These are phyloP conservation scores for Litchi chinensis DNA, from an alignment of 345 rosid species.

Conservation along the genomic window DNA sequence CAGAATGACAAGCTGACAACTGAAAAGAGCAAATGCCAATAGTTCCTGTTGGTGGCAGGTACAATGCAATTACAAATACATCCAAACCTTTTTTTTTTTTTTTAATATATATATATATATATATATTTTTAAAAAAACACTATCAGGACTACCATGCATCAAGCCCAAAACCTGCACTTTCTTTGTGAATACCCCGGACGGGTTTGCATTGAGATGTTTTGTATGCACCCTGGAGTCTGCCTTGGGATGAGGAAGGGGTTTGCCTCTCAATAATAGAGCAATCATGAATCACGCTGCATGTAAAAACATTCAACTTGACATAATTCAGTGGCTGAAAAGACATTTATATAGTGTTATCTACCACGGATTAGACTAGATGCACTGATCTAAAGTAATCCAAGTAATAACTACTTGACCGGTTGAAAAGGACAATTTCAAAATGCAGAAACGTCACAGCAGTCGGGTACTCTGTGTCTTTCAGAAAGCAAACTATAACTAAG, in stretches of 20 bases:
- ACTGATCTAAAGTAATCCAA: background rate
- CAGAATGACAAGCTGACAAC: background rate
- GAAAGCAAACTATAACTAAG: background rate
- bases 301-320: background rate
- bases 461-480: background rate
- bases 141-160: background rate
- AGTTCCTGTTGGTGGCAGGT: background rate
- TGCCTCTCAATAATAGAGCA: background rate
- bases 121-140: background rate
- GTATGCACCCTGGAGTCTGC: background rate
- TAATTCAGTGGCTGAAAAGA: constrained; percentile 2
- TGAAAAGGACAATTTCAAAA: background rate
- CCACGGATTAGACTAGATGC: background rate
- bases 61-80: background rate
- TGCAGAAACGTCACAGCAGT: background rate
- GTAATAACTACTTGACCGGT: background rate
- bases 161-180: constrained; percentile 1
- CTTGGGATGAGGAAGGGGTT: background rate
- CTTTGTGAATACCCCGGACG: background rate
- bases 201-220: background rate
- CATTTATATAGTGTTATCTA: background rate
- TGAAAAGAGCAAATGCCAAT: background rate
- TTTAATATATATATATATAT: too few relatives aligned
- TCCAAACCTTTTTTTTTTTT: background rate
- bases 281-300: background rate